A percentile compares a stretch with the other conserved stretches of the same genome.
phyloP scores from a whole-genome alignment of 2,329 filamentous ascomycete species.

The Rutstroemia sp. region DNA sequence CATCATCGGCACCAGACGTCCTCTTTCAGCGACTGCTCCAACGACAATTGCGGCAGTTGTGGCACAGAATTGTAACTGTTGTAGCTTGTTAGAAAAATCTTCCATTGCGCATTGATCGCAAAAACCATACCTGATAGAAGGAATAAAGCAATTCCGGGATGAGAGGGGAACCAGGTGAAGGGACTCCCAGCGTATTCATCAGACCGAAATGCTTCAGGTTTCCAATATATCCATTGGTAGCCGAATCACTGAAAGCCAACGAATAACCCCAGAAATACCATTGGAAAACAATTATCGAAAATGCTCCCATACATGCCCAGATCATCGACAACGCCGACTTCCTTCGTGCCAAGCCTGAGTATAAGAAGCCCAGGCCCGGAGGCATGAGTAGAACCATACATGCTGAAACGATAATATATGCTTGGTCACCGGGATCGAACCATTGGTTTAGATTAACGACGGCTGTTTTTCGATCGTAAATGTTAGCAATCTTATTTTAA shows the following conservation, averaged over 20 bases:
- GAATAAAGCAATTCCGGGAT: constrained; percentile 87
- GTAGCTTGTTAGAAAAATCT: neutral
- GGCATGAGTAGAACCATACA: constrained; percentile 97
- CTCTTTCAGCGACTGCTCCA: constrained; percentile 88
- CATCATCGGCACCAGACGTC: constrained; percentile 86
- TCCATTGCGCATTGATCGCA: neutral
- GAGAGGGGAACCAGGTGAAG: constrained; percentile 82
- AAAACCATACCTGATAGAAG: constrained; percentile 71
- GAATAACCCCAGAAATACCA: constrained; percentile 99
- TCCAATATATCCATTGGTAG: constrained; percentile 85
- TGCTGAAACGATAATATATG: constrained; percentile 82
- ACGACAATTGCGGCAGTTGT: constrained; percentile 88
- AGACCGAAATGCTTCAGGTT: constrained; percentile 85
- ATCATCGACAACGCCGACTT: constrained; percentile 97
- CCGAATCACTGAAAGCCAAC: constrained; percentile 76
- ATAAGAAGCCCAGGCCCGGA: constrained; percentile 92
- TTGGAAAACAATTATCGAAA: constrained; percentile 88
- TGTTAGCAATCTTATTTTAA: no score
- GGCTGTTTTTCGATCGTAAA: constrained; percentile 39
- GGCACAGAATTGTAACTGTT: constrained; percentile 90
- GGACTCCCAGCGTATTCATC: constrained; percentile 71
- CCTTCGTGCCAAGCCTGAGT: constrained; percentile 92
- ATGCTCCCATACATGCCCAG: constrained; percentile 93
- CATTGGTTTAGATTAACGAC: constrained; percentile 91
- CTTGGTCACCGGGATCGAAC: constrained; percentile 86